Conservation (phyloP, 2,329 filamentous ascomycete species). For the Biscogniauxia marginata region DNA sequence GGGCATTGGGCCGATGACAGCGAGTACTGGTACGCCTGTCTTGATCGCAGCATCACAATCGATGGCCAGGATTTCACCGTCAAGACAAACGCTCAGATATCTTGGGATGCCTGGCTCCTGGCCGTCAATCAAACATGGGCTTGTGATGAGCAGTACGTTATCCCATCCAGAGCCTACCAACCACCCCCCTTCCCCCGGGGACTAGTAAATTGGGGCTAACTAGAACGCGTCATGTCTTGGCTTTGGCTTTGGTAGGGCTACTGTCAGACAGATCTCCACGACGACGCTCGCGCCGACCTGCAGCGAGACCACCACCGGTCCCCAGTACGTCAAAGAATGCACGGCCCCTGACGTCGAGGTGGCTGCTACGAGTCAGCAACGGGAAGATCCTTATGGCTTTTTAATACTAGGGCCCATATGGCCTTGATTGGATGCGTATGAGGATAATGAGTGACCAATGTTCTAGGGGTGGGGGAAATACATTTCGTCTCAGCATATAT, state of each 20-base stretch:
- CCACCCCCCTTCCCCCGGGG: too few species aligned
- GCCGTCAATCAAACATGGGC: constrained; percentile 27
- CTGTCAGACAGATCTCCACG: constrained; percentile 17
- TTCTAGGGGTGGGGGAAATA: neutral
- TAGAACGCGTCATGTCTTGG: too few species aligned
- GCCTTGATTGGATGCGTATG: neutral
- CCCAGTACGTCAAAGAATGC: constrained; percentile 26
- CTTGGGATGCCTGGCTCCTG: constrained; percentile 23
- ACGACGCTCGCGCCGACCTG: constrained; percentile 22
- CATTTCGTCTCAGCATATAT: neutral
- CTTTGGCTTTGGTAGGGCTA: too few species aligned
- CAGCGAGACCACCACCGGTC: constrained; percentile 15
- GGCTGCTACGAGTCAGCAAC: constrained; percentile 14
- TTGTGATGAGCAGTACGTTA: constrained; percentile 19
- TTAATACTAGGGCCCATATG: too few species aligned
- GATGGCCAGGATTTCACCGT: constrained; percentile 15
- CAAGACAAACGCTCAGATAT: constrained; percentile 18
- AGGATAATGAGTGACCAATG: neutral
- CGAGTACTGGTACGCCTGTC: constrained; percentile 15
- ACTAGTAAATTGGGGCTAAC: too few species aligned
- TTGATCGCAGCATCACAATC: constrained; percentile 11
- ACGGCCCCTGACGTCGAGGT: constrained; percentile 19
- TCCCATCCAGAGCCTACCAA: too few species aligned
- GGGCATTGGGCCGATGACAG: constrained; percentile 11
- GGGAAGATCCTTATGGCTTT: neutral